A percentile compares a stretch with the other conserved stretches of the same genome.
phyloP scores from a whole-genome alignment of 108 stramenopile genomes.

The Nitzschia palea region DNA sequence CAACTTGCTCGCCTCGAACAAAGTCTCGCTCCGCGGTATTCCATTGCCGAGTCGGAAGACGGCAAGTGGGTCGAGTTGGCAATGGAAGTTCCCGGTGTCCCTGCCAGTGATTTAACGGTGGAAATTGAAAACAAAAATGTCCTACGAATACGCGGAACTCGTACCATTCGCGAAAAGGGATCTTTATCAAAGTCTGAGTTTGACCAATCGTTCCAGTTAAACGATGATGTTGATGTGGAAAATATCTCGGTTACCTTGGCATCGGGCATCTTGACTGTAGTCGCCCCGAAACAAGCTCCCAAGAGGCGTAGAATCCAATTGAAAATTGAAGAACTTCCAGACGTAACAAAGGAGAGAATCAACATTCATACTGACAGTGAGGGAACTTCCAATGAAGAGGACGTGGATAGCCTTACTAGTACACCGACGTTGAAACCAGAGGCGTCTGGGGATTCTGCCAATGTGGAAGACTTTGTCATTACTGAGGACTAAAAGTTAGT shows the following conservation, averaged over 20 bases:
- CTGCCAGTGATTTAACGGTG: constrained; percentile 26
- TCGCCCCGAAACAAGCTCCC: constrained; percentile 17
- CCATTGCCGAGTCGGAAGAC: constrained; percentile 14
- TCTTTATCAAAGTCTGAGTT: constrained; percentile 10
- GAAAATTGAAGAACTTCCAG: not conserved
- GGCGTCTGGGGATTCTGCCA: too few species aligned
- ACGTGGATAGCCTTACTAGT: too few species aligned
- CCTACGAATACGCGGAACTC: constrained; percentile 18
- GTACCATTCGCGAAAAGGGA: constrained; percentile 9
- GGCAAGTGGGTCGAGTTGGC: constrained; percentile 16
- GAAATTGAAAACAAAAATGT: constrained; percentile 25
- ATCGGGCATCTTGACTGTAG: constrained; percentile 24
- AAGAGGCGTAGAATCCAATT: constrained; percentile 1
- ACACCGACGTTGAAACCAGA: too few species aligned
- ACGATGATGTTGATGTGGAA: constrained; percentile 27
- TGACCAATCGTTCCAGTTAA: constrained; percentile 31
- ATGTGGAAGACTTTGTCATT: not conserved
- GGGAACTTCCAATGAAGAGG: too few species aligned
- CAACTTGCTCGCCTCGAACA: constrained; percentile 5
- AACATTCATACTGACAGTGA: too few species aligned
- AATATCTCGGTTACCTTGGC: constrained; percentile 24
- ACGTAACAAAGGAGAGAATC: not conserved
- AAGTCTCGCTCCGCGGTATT: constrained; percentile 7
- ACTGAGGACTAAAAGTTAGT: not conserved
- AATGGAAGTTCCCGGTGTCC: constrained; percentile 36